Evolutionary conservation across 352 stramenopile genomes (phyloP), one percentile per base, ranked within the genome.

Genomic region (Pelagophyceae sp.): DNA sequence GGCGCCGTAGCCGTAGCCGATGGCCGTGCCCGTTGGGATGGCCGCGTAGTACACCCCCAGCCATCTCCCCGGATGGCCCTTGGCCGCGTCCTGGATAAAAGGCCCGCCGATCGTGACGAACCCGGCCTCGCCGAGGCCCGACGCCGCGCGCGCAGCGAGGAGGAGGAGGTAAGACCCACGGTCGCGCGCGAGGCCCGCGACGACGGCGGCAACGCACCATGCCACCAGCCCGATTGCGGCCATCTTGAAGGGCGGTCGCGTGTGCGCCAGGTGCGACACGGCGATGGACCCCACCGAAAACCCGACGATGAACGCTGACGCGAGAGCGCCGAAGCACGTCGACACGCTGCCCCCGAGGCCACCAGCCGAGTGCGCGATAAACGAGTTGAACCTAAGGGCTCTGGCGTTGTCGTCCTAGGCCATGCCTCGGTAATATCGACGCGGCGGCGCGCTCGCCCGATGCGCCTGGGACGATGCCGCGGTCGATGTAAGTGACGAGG

Each of bases 401-500:
- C n/a, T n/a, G n/a, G n/a, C n/a, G n/a, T n/a, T n/a, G n/a, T n/a
- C n/a, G n/a, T n/a, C n/a, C n/a, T n/a, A n/a, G n/a, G n/a, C n/a
- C n/a, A n/a, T n/a, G n/a, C n/a, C n/a, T n/a, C n/a, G n/a, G n/a
- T n/a, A n/a, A n/a, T n/a, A n/a, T n/a, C n/a, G n/a, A n/a, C n/a
- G n/a, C n/a, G n/a, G n/a, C n/a, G n/a, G n/a, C 89, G 80, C 98
- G 96, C 78, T 95, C 90, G 76, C 94, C 85, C 29, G 90, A 89
- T 0, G 92, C 90, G 17, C 94, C 94, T 0, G 94, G 90, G 75
- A 98, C 97, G 78, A 98, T 97, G 37, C 92, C 91, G 40, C 93
- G 90, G 85, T 98, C 93, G 63, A 96, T 81, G 84, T 96, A 97
- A 82, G 96, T 97, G 76, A 96, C 82, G 37, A 98, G 82, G 81